Base-by-base conservation (phyloP, 495 filamentous ascomycete species). In the Evernia prunastri region DNA sequence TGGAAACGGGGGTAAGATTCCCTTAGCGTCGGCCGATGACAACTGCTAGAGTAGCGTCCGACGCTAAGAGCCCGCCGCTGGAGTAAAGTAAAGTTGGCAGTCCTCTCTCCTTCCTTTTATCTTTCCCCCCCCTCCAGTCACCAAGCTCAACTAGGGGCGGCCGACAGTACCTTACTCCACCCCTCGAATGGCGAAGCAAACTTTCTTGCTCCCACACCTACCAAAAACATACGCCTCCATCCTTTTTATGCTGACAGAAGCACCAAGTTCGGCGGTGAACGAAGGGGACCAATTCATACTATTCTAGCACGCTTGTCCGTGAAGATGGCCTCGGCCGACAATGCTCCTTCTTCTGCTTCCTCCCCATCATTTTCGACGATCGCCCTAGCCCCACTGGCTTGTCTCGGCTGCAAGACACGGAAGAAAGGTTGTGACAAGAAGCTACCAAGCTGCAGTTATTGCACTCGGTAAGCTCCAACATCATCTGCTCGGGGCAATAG, bases 341-440 rank as follows among this genome's bases (percentile, higher is more conserved):
- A 42, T 7, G 39, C 13, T 42, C 3, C 13, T 3, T 3, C 39
- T 15, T 42, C 39, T 42, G 3, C 39, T 15, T 17, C 13, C 17
- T 42, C 39, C 17, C 39, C 56, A 58, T 58, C 33, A 40, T 15
- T 11, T 33, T 33, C 56, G 33, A 33, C 20, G 23, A 20, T 20
- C n/a, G 17, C 37, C 20, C 56, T 58, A n/a, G 56, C 56, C 35
- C 17, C 33, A 37, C 35, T 37, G 23, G 56, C 56, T 58, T 58
- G 56, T 37, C 35, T 37, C 56, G 37, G 18, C 56, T 58, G 56
- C 37, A 33, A 37, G 25, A 37, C 35, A n/a, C 33, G 56, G 6
- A 58, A 58, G 33, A 58, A 58, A 29, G 20, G 56, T n/a, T 58
- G 56, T 13, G 56, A 58, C n/a, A 58, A 58, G 56, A 33, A 13